Evolutionary conservation across 2,329 filamentous ascomycete genomes (phyloP).

Genomic region (Teratosphaeria viscida): DNA sequence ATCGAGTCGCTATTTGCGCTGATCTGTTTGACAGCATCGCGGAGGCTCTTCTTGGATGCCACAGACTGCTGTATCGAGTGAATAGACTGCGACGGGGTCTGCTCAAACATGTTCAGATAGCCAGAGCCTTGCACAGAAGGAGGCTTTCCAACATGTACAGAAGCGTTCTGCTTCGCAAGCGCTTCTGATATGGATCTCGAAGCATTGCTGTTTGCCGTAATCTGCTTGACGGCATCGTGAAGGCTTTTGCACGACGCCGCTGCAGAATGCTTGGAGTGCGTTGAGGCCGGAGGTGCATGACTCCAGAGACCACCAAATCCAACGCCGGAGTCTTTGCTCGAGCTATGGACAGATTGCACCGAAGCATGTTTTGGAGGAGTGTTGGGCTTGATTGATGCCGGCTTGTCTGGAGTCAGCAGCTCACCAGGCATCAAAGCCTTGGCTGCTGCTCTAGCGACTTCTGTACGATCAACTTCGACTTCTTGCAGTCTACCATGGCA

Average conservation of each 20-base stretch:
- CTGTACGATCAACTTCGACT: neutral
- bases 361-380: neutral
- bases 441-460: conserved; percentile 3
- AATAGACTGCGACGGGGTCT: neutral
- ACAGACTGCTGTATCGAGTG: neutral
- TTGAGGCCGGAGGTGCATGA: neutral
- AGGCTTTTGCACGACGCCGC: conserved; percentile 1
- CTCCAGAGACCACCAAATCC: conserved; percentile 1
- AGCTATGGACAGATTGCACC: neutral
- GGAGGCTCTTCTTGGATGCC: conserved; percentile 1
- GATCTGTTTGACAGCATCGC: conserved; percentile 1
- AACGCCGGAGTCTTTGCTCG: conserved; percentile 5
- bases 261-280: neutral
- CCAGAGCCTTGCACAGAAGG: neutral
- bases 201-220: conserved; percentile 2
- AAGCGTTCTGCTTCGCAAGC: neutral
- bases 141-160: neutral
- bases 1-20: conserved; percentile 1
- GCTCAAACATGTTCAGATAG: neutral
- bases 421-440: conserved; percentile 17
- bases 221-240: conserved; percentile 1
- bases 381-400: neutral
- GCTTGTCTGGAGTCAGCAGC: conserved; percentile 3
- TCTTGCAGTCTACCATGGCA: neutral
- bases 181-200: neutral